Evolutionary conservation across 768 basidiomycete genomes (phyloP), one percentile per base, ranked within the genome.

Genomic region (Porphyrellus cyaneotinctus): DNA sequence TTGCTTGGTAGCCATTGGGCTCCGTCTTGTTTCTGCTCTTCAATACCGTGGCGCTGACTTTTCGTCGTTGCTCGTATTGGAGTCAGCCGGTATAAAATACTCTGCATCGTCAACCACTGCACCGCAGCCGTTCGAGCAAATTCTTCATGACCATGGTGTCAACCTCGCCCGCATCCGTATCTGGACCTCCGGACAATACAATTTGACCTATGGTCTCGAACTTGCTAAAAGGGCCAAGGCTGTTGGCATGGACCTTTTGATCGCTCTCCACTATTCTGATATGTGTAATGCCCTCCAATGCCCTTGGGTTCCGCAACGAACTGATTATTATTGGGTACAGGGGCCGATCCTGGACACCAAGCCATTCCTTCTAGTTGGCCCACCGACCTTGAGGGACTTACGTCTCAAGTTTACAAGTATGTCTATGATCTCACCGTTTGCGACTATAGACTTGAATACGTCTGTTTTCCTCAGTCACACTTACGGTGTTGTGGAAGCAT

Each of bases 91-190:
- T 22, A 7, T 46, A 28, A 33, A 22, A 42, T 51, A 51, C 20
- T 13, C 30, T 6, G 6, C 26, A 35, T 48, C 46, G 2, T 23
- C 42, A 1, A n/a, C 9, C 6, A 11, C 56, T 35, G 2, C 46
- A 10, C n/a, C 46, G 18, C 47, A 49, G 17, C 60, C 39, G 0
- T 43, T 62, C 6, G 56, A 62, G 12, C 28, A 46, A 6, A 20
- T 62, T 20, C 56, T 61, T 31, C 0, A 15, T 9, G 31, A 38
- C 18, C 28, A 44, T 46, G 59, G 60, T 13, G 43, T 45, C 28
- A 53, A 61, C 26, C 51, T 61, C n/a, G 59, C 59, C 0, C 51
- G 52, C 20, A 51, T 61, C 24, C 55, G 59, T 49, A 10, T 61
- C 13, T 51, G 51, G 56, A 58, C 48, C 22, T 3, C 31, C 13